Base-by-base conservation (phyloP, 768 basidiomycete genomes). In the Gloeophyllum trabeum region DNA sequence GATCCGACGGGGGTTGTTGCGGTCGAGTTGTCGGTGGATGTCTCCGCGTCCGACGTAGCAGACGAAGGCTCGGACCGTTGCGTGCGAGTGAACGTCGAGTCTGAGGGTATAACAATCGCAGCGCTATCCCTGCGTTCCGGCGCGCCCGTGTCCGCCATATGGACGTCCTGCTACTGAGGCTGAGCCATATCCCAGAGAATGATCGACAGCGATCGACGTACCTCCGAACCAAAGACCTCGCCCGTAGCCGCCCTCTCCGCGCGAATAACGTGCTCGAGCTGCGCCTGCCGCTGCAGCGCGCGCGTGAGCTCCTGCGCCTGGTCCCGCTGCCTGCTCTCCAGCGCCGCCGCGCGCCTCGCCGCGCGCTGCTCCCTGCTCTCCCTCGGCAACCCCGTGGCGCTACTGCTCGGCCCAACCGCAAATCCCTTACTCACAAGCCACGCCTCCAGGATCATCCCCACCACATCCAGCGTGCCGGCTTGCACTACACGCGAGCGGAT, bases 401-500 rank as follows among this genome's bases (percentile, higher is more conserved):
- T 79, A 0, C 81, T 68, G 50, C 80, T 83, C 3, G 90, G 85
- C 14, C 81, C 83, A 19, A 92, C 79, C 0, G 86, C 80, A 55
- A 96, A 86, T 0, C 90, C 91, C 54, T 85, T 84, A 50, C 81
- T 79, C 4, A 82, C 82, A 22, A 96, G 61, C 90, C 92, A 97
- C 13, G 88, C 85, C 63, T 94, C 91, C 18, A 97, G 71, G 19
- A 97, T 85, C 48, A 88, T 89, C 4, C 90, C 91, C 1, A 96
- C 92, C 4, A 96, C 87, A 49, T 93, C 88, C 21, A 97, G 67
- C 0, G 90, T 89, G 14, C 94, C 92, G 0, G 92, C 91, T 61
- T 96, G 89, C 4, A 97, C 94, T 14, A 97, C 92, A 6, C 92
- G 73, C 49, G 82, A 82, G 35, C 94, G 67, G 53, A 97, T 93